Percentiles rank a stretch among this genome's conserved stretches.
Conservation (phyloP, 495 filamentous ascomycete species). For the Melanomma pulvis-pyrius region DNA sequence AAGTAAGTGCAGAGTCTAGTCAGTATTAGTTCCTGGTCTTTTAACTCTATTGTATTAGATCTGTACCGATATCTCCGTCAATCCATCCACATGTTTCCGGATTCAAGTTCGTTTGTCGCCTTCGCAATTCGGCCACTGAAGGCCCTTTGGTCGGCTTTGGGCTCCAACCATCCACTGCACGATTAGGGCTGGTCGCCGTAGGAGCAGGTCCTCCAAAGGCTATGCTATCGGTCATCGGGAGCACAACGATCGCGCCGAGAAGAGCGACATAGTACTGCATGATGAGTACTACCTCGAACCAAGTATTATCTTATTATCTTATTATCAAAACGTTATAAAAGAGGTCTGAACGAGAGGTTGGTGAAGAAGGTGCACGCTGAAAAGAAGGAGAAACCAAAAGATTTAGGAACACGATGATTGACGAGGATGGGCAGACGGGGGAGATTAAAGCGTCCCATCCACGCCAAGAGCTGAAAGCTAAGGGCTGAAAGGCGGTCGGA, state of each 20-base stretch:
- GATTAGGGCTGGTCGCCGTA: conserved; percentile 9
- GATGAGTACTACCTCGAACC: neutral
- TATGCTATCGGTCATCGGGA: conserved; percentile 17
- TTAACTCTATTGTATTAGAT: neutral
- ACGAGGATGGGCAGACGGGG: neutral
- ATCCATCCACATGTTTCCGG: conserved; percentile 35
- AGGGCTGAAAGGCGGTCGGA: conserved; percentile 9
- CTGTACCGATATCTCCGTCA: conserved; percentile 18
- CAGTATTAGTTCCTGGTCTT: neutral
- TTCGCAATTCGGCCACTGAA: conserved; percentile 23
- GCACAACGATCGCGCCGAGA: conserved; percentile 15
- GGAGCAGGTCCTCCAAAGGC: conserved; percentile 34
- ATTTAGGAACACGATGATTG: neutral
- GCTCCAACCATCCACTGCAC: conserved; percentile 17
- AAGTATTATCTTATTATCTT: neutral
- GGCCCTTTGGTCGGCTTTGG: conserved; percentile 35
- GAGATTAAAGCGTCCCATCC: conserved; percentile 3
- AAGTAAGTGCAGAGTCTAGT: conserved; percentile 25
- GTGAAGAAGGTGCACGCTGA: conserved; percentile 1
- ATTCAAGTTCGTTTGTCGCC: conserved; percentile 10
- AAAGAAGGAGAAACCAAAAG: neutral
- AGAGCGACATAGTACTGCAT: conserved; percentile 20
- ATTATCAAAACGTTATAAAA: neutral
- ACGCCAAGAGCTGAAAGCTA: neutral
- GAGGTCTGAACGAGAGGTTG: conserved; percentile 18